These are phyloP conservation scores for Tolypocladium guangdongense DNA, from an alignment of 2,329 filamentous ascomycete species.

Conservation along the genomic window DNA sequence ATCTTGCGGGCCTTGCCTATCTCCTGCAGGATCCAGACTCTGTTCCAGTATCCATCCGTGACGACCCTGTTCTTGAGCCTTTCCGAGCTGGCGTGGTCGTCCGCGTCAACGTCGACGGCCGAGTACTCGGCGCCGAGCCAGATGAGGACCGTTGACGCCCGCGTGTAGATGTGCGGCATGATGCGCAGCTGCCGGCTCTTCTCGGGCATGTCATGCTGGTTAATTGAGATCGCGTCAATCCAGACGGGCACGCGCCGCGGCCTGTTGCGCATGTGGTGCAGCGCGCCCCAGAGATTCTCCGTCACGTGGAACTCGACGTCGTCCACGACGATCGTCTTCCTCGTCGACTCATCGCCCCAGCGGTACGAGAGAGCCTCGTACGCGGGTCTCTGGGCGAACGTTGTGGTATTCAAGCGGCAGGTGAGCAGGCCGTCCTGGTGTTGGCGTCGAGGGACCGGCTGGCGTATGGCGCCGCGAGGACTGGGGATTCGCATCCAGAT, in stretches of 20 bases:
- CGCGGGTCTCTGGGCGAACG: slow-evolving; percentile 3
- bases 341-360: slow-evolving; percentile 7
- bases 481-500: not conserved
- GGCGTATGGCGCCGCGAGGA: not conserved
- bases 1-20: slow-evolving; percentile 7
- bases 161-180: slow-evolving; percentile 11
- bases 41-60: slow-evolving; percentile 6
- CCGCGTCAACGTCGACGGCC: not conserved
- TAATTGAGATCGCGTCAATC: slow-evolving; percentile 9
- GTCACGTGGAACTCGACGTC: slow-evolving; percentile 5
- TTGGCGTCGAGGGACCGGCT: not conserved
- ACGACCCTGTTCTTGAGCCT: slow-evolving; percentile 1
- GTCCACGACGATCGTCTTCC: slow-evolving; percentile 5
- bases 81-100: not conserved
- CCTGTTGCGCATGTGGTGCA: slow-evolving; percentile 4
- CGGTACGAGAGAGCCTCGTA: slow-evolving; percentile 11
- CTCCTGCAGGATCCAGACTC: slow-evolving; percentile 10
- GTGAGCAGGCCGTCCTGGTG: not conserved
- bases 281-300: slow-evolving; percentile 6
- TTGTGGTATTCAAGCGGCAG: slow-evolving; percentile 2
- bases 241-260: slow-evolving; percentile 6
- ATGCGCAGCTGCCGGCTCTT: slow-evolving; percentile 8
- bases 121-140: slow-evolving; percentile 7
- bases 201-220: slow-evolving; percentile 9
- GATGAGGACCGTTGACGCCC: slow-evolving; percentile 7